Evolutionary conservation across 1,139 yeast species (phyloP).

Genomic region (Geotrichum carabidarum): DNA sequence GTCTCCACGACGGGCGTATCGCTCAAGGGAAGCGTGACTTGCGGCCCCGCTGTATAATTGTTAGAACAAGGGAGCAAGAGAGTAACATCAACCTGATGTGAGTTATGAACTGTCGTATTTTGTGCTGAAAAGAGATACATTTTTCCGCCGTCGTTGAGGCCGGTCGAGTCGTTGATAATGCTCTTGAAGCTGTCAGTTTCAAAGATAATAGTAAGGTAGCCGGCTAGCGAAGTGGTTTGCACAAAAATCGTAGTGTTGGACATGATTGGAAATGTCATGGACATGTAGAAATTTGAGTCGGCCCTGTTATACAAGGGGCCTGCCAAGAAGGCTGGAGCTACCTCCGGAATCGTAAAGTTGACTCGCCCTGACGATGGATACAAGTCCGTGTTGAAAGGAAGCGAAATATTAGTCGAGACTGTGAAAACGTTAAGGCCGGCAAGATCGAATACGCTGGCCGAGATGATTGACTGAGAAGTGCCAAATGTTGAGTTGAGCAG

Average conservation of each 20-base stretch:
- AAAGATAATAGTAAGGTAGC: conserved; percentile 65
- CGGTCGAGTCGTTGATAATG: conserved; percentile 49
- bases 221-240: conserved; percentile 55
- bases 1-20: conserved; percentile 2
- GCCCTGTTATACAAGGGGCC: conserved; percentile 16
- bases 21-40: not conserved
- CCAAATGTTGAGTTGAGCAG: conserved; percentile 50
- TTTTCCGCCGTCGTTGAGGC: conserved; percentile 40
- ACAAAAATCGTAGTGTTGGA: conserved; percentile 68
- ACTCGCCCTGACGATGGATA: conserved; percentile 5
- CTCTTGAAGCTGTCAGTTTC: conserved; percentile 50
- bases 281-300: conserved; percentile 40
- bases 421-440: conserved; percentile 39
- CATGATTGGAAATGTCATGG: conserved; percentile 64
- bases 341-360: conserved; percentile 25
- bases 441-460: conserved; percentile 64
- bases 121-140: conserved; percentile 37
- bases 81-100: not conserved
- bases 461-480: conserved; percentile 45
- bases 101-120: not conserved
- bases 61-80: conserved; percentile 12
- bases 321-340: conserved; percentile 26
- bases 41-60: not conserved
- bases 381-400: conserved; percentile 1
- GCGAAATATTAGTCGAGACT: conserved; percentile 32